These are phyloP conservation scores for Micractinium conductrix DNA, from an alignment of 139 green algal species.

Conservation along the genomic window DNA sequence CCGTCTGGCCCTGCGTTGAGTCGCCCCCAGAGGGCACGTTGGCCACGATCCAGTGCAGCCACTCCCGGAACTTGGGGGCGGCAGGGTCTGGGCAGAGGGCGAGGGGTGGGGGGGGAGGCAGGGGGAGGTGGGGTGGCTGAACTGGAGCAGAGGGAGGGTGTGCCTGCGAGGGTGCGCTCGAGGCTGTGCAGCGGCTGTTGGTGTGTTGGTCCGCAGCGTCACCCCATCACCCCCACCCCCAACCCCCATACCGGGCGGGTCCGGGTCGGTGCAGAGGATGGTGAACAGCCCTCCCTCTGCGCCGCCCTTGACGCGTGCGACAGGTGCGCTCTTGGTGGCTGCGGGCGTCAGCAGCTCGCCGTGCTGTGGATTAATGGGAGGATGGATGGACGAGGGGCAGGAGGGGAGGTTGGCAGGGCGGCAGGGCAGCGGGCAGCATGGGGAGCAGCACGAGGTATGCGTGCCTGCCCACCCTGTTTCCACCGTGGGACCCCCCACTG, in stretches of 20 bases:
- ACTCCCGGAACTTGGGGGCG: background rate
- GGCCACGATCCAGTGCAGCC: conserved; percentile 14
- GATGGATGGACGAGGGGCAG: background rate
- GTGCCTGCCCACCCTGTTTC: too few relatives aligned
- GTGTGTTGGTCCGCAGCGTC: background rate
- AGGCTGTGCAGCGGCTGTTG: background rate
- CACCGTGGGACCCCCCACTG: too few relatives aligned
- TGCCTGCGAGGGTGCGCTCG: background rate
- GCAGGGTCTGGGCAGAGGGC: background rate
- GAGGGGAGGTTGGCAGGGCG: background rate
- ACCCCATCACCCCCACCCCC: background rate
- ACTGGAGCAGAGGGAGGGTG: background rate
- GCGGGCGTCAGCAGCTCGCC: background rate
- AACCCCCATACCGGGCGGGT: background rate
- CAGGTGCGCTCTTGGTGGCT: background rate
- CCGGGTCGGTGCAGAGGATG: conserved; percentile 3
- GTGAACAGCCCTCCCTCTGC: background rate
- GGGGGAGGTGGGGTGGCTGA: background rate
- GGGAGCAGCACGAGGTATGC: too few relatives aligned
- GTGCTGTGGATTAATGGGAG: background rate
- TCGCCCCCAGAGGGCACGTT: conserved; percentile 9
- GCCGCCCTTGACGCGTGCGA: background rate
- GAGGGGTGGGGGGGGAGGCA: background rate
- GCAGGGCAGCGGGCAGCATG: background rate
- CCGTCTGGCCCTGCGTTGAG: background rate